These are phyloP conservation scores for Fusarium sororula DNA, from an alignment of 2,329 filamentous ascomycete genomes.

Conservation along the genomic window DNA sequence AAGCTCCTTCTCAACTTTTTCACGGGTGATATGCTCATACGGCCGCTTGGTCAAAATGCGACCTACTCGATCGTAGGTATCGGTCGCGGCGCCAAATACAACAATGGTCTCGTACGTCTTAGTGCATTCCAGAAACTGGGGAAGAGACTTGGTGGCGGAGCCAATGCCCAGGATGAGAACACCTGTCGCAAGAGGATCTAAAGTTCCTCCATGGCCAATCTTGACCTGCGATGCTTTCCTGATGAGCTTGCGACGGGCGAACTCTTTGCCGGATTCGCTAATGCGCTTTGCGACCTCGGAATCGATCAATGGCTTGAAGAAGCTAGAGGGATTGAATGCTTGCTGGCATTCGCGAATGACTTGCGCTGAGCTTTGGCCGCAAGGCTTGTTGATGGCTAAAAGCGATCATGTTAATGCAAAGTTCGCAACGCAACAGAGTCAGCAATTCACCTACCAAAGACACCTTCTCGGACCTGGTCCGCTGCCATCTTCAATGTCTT, in stretches of 20 bases:
- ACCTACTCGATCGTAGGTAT: slow-evolving; percentile 88
- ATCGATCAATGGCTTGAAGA: slow-evolving; percentile 82
- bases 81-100: slow-evolving; percentile 90
- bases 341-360: slow-evolving; percentile 88
- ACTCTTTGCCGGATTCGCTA: slow-evolving; percentile 67
- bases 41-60: slow-evolving; percentile 79
- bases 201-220: slow-evolving; percentile 93
- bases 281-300: slow-evolving; percentile 65
- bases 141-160: slow-evolving; percentile 83
- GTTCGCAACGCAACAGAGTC: not conserved
- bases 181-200: slow-evolving; percentile 93
- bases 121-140: slow-evolving; percentile 83
- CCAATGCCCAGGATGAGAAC: slow-evolving; percentile 91
- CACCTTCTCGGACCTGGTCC: slow-evolving; percentile 63
- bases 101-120: slow-evolving; percentile 93
- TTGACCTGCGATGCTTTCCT: slow-evolving; percentile 78
- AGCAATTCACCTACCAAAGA: slow-evolving; percentile 60
- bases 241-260: slow-evolving; percentile 65
- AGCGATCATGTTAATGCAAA: slow-evolving; percentile 18
- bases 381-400: slow-evolving; percentile 90
- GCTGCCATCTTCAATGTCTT: slow-evolving; percentile 61
- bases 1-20: slow-evolving; percentile 80
- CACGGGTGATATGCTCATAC: slow-evolving; percentile 83
- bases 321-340: slow-evolving; percentile 80
- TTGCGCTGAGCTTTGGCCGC: slow-evolving; percentile 86